phyloP scores from a whole-genome alignment of 1,284 basidiomycete genomes.

The Fomes fomentarius region DNA sequence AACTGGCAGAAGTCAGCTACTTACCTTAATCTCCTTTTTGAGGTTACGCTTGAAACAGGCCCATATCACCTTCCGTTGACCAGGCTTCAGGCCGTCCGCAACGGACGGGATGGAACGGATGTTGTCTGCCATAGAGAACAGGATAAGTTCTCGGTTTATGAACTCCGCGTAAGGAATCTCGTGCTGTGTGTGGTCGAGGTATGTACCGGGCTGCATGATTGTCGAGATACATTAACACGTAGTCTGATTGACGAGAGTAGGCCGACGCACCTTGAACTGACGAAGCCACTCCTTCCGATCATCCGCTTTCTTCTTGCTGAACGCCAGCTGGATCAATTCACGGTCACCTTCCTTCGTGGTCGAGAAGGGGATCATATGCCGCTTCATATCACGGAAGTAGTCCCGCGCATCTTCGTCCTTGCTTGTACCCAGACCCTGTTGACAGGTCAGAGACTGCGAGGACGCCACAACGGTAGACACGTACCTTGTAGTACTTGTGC shows the following conservation, averaged over 20 bases:
- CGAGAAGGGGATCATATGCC: conserved; percentile 94
- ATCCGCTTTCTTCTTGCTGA: conserved; percentile 99
- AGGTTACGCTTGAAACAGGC: conserved; percentile 95
- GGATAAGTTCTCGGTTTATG: conserved; percentile 97
- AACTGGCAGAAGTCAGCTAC: neutral
- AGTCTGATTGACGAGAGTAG: no score
- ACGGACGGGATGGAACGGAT: conserved; percentile 94
- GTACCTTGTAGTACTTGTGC: conserved; percentile 95
- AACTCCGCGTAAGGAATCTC: conserved; percentile 93
- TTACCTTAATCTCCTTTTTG: conserved; percentile 89
- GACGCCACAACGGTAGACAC: conserved; percentile 16
- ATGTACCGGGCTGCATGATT: conserved; percentile 83
- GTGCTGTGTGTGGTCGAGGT: conserved; percentile 86
- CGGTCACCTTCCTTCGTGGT: conserved; percentile 83
- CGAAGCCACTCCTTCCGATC: conserved; percentile 99
- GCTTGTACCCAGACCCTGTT: conserved; percentile 94
- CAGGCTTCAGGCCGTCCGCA: conserved; percentile 97
- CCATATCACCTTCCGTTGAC: conserved; percentile 97
- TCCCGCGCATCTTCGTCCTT: conserved; percentile 87
- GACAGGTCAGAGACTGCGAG: neutral
- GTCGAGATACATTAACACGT: conserved; percentile 1
- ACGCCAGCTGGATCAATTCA: conserved; percentile 94
- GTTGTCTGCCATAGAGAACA: conserved; percentile 99
- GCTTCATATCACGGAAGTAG: conserved; percentile 93
- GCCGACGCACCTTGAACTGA: conserved; percentile 76